phyloP scores from a whole-genome alignment of 2,329 filamentous ascomycete genomes.

The Aspergillus amoenus region DNA sequence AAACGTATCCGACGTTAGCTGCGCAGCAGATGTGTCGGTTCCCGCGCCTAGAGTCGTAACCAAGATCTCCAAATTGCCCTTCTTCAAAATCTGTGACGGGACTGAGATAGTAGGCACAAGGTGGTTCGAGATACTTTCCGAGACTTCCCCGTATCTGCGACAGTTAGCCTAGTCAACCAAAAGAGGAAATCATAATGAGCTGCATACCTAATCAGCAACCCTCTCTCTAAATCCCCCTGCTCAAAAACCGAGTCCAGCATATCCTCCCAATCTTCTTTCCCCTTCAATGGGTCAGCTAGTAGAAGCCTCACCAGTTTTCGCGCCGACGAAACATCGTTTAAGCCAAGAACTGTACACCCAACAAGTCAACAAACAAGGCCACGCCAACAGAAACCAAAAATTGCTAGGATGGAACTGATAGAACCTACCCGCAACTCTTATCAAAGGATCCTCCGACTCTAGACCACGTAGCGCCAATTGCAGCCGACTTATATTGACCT shows the following conservation, averaged over 20 bases:
- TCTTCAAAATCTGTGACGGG: conserved; percentile 56
- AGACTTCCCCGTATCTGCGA: conserved; percentile 55
- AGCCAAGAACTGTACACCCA: conserved; percentile 46
- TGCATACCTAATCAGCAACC: conserved; percentile 63
- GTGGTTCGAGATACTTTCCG: conserved; percentile 48
- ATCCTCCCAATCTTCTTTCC: conserved; percentile 66
- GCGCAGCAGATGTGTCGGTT: conserved; percentile 48
- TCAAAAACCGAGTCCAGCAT: conserved; percentile 51
- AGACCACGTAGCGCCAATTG: conserved; percentile 60
- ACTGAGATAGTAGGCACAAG: conserved; percentile 56
- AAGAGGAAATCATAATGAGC: neutral
- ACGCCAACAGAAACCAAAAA: neutral
- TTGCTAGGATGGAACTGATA: neutral
- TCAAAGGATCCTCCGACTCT: conserved; percentile 53
- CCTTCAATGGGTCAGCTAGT: conserved; percentile 67
- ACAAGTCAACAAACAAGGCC: neutral
- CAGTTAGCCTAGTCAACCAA: neutral
- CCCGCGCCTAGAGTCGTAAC: conserved; percentile 54
- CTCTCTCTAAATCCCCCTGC: conserved; percentile 48
- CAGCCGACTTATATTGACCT: conserved; percentile 59
- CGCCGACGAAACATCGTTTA: conserved; percentile 52
- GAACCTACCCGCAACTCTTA: conserved; percentile 54
- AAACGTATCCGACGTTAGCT: conserved; percentile 59
- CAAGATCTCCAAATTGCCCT: conserved; percentile 60
- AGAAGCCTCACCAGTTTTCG: conserved; percentile 65